Evolutionary conservation across 2,329 filamentous ascomycete species (phyloP).

Genomic region (Fusarium buharicum): DNA sequence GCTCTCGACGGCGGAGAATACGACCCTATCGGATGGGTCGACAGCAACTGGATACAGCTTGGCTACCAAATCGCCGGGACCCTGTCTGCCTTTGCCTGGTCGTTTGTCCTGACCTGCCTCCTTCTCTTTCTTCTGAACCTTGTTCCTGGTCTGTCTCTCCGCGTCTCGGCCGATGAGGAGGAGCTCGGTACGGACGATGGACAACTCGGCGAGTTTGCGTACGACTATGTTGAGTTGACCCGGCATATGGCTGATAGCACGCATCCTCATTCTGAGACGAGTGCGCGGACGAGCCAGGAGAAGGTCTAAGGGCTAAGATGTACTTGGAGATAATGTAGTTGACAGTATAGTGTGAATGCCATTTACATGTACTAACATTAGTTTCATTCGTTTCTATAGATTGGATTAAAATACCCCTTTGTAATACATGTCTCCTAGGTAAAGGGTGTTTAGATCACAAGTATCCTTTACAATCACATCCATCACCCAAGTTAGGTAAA

Average conservation of each 20-base stretch:
- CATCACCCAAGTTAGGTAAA: no score
- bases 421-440: not conserved
- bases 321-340: not conserved
- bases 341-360: not conserved
- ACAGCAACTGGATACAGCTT: slow-evolving; percentile 75
- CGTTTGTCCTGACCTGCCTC: slow-evolving; percentile 73
- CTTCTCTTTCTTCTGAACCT: slow-evolving; percentile 78
- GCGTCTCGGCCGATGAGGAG: slow-evolving; percentile 73
- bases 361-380: not conserved
- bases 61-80: slow-evolving; percentile 77
- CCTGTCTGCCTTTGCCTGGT: slow-evolving; percentile 71
- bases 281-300: slow-evolving; percentile 46
- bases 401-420: slow-evolving; percentile 17
- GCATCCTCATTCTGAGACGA: slow-evolving; percentile 34
- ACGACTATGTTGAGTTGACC: slow-evolving; percentile 80
- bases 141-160: slow-evolving; percentile 75
- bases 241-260: slow-evolving; percentile 66
- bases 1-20: slow-evolving; percentile 73
- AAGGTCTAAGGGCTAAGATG: slow-evolving; percentile 38
- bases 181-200: slow-evolving; percentile 76
- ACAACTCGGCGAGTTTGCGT: slow-evolving; percentile 84
- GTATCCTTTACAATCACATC: not conserved
- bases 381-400: slow-evolving; percentile 2
- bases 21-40: slow-evolving; percentile 74
- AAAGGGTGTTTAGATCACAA: no score